Evolutionary conservation across 164 flowering plant genomes (phyloP).

Genomic region (Euptelea pleiosperma): DNA sequence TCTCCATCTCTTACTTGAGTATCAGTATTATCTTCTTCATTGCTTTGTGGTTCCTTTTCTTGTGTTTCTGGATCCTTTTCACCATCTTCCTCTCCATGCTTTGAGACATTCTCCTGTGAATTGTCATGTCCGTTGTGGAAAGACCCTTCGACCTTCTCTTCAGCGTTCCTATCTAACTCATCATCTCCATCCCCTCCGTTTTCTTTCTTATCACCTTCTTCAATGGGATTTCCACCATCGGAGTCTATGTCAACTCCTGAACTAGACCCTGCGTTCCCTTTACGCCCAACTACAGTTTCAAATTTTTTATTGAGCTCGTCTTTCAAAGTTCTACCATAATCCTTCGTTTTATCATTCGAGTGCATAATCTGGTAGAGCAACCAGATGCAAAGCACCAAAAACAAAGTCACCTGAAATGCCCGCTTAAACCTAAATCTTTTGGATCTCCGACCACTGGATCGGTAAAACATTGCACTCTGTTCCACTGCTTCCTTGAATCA

Average conservation of each 20-base stretch:
- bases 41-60: not conserved
- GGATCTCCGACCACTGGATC: constrained; percentile 52
- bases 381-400: constrained; percentile 78
- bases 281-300: constrained; percentile 14
- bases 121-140: constrained; percentile 4
- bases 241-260: constrained; percentile 2
- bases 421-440: constrained; percentile 60
- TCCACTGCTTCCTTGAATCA: not conserved
- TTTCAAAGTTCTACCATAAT: constrained; percentile 29
- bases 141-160: constrained; percentile 2
- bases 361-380: constrained; percentile 71
- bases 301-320: not conserved
- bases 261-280: constrained; percentile 15
- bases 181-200: constrained; percentile 12
- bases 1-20: constrained; percentile 1
- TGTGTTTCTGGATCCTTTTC: not conserved
- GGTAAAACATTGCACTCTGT: constrained; percentile 33
- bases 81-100: constrained; percentile 5
- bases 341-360: constrained; percentile 56
- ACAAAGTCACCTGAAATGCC: constrained; percentile 48
- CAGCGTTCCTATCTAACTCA: constrained; percentile 7
- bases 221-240: not conserved
- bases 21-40: constrained; percentile 4
- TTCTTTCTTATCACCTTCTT: not conserved
- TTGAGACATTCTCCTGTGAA: not conserved